Conservation (phyloP, 495 filamentous ascomycete species). For the Staphylotrichum longicolle region DNA sequence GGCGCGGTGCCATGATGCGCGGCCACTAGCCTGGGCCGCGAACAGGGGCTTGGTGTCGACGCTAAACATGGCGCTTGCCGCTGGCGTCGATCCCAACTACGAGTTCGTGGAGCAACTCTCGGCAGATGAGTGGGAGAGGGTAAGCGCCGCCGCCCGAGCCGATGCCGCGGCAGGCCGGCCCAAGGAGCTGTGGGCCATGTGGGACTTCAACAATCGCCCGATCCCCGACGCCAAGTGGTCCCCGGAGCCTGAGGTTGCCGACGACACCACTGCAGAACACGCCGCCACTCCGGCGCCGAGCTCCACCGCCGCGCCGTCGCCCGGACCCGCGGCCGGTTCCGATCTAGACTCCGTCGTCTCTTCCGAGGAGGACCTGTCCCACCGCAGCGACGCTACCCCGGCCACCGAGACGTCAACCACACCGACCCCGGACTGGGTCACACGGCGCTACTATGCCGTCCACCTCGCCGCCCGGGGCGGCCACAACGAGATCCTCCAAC, state of each 20-base stretch:
- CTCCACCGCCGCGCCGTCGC: slow-evolving; percentile 23
- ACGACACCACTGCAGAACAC: slow-evolving; percentile 26
- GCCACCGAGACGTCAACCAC: slow-evolving; percentile 14
- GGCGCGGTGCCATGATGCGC: slow-evolving; percentile 18
- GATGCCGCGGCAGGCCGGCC: slow-evolving; percentile 13
- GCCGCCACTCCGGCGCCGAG: slow-evolving; percentile 18
- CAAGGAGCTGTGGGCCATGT: slow-evolving; percentile 18
- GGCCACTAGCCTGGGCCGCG: slow-evolving; percentile 34
- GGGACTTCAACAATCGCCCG: slow-evolving; percentile 25
- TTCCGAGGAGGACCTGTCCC: slow-evolving; percentile 20
- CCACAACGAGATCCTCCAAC: slow-evolving; percentile 31
- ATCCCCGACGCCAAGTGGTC: slow-evolving; percentile 21
- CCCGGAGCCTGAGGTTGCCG: slow-evolving; percentile 4
- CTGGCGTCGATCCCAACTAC: slow-evolving; percentile 30
- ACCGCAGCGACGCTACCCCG: slow-evolving; percentile 14
- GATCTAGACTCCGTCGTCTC: slow-evolving; percentile 23
- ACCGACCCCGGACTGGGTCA: slow-evolving; percentile 8
- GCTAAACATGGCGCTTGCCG: slow-evolving; percentile 26
- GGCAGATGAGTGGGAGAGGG: slow-evolving; percentile 22
- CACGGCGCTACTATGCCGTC: slow-evolving; percentile 31
- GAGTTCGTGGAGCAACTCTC: slow-evolving; percentile 25
- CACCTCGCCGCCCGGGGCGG: slow-evolving; percentile 40
- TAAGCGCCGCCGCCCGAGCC: slow-evolving; percentile 10
- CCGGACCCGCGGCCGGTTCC: slow-evolving; percentile 9
- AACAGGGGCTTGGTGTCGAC: slow-evolving; percentile 27